phyloP scores from a whole-genome alignment of 345 rosid species.

The Ceriops tagal region DNA sequence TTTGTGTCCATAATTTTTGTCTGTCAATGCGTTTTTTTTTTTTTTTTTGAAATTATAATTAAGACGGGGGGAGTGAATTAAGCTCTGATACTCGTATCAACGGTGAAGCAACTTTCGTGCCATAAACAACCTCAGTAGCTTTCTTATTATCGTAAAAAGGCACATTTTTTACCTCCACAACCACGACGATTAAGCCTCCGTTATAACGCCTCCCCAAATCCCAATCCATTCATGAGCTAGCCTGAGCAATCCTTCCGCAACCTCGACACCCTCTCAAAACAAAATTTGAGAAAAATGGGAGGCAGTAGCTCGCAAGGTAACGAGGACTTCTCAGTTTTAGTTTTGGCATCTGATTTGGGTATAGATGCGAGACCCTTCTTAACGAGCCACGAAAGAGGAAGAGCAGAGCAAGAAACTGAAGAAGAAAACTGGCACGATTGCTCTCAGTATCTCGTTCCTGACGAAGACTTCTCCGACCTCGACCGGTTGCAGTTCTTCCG shows the following conservation, averaged over 20 bases:
- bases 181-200: too few species aligned
- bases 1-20: too few species aligned
- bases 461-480: constrained; percentile 90
- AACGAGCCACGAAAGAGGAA: constrained; percentile 16
- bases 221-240: too few species aligned
- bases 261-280: not conserved
- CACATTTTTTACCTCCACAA: too few species aligned
- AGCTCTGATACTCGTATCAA: too few species aligned
- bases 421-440: constrained; percentile 73
- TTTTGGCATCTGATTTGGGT: constrained; percentile 83
- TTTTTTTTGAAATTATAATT: too few species aligned
- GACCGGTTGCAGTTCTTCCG: constrained; percentile 70
- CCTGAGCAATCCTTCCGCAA: not conserved
- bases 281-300: not conserved
- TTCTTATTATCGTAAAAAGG: too few species aligned
- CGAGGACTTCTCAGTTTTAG: constrained; percentile 67
- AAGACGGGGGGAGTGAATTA: too few species aligned
- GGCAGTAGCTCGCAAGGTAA: constrained; percentile 21
- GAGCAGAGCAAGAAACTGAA: constrained; percentile 38
- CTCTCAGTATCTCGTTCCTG: constrained; percentile 48
- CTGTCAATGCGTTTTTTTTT: too few species aligned
- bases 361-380: constrained; percentile 72
- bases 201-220: too few species aligned
- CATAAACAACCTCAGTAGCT: too few species aligned
- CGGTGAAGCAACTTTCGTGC: too few species aligned